Evolutionary conservation across 768 basidiomycete species (phyloP), one percentile per base, ranked within the genome.

Genomic region (Leccinellum luteum): DNA sequence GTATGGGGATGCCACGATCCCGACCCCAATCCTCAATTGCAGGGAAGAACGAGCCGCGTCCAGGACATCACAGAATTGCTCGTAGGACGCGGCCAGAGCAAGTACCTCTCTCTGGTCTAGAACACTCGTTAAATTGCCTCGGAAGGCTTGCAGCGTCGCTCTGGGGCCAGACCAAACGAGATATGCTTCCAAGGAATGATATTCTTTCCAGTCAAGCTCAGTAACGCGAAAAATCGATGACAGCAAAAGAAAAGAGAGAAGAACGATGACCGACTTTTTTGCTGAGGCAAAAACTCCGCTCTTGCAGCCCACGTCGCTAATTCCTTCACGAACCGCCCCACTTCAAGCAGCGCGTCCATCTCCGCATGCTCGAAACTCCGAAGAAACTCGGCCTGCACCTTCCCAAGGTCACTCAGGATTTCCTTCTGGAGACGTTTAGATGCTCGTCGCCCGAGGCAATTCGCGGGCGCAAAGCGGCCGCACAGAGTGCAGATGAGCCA

Each of bases 111-210:
- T 64, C 17, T 38, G 54, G 30, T 61, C 63, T 4, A 41, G 38
- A 41, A 61, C 14, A 13, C n/a, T 47, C 6, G 31, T 47, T 34
- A 58, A 10, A 17, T 61, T 30, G 8, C 56, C 63, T 35, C 30
- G 54, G 19, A 64, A 64, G n/a, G 63, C 63, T 23, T n/a, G 56
- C 21, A 61, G 27, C 6, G 49, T 64, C 7, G 35, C 54, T 1
- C 9, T 15, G 2, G 63, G 59, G 5, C 59, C 63, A 0, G 59
- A 64, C 63, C 63, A 61, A 21, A 51, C 41, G 10, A 64, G 54
- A 43, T 61, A 65, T 1, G 48, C 52, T 56, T 41, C 28, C 34
- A 65, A 19, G 17, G 52, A 56, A 13, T 21, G n/a, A 28, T 28
- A 9, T 2, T 41, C 56, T 28, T 5, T 53, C 48, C 43, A 44